Conservation (phyloP, 148 eudicot species). For the Chenopodium berlandieri region DNA sequence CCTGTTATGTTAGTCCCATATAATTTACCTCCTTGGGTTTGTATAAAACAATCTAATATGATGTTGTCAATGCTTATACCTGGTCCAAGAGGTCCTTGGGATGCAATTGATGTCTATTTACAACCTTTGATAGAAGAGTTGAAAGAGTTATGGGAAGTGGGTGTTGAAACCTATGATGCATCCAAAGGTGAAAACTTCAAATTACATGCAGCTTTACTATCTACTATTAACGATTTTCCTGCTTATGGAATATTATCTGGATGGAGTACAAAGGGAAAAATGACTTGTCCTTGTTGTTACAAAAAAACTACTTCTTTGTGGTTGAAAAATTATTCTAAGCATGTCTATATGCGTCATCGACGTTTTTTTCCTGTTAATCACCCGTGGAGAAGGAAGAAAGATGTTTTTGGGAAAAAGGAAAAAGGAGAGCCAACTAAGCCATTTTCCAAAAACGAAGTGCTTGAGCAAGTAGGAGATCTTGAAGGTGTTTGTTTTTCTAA, state of each 20-base stretch:
- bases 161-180: no score
- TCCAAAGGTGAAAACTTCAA: no score
- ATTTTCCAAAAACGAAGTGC: background rate
- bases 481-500: background rate
- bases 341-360: background rate
- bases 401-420: background rate
- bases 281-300: background rate
- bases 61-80: no score
- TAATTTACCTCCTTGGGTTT: no score
- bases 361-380: background rate
- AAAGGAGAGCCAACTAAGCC: background rate
- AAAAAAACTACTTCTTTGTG: background rate
- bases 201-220: slow-evolving; percentile 1
- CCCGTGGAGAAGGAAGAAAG: background rate
- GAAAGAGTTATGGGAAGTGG: no score
- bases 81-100: no score
- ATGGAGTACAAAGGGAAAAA: no score
- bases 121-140: no score
- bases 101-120: no score
- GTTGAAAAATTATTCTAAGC: background rate
- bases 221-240: background rate
- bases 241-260: no score
- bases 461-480: background rate
- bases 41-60: no score
- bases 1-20: no score